phyloP scores from a whole-genome alignment of 495 filamentous ascomycete species.

The Evansstolkia leycettana region DNA sequence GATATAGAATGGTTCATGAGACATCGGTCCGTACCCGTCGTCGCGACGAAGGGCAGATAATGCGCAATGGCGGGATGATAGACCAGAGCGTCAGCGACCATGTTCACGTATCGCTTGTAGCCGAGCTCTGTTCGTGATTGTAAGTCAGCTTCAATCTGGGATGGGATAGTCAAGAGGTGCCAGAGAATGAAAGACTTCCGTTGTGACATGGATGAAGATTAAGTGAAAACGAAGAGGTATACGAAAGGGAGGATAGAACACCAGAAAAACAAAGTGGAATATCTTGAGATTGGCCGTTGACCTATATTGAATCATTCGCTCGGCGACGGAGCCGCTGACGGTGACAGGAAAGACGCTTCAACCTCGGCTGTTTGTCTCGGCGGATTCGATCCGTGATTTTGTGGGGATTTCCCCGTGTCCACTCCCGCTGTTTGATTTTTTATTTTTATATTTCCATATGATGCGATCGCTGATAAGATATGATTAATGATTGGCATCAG shows the following conservation, averaged over 20 bases:
- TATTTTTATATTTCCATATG: no score
- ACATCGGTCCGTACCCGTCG: conserved; percentile 47
- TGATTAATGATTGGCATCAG: no score
- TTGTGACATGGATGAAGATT: conserved; percentile 2
- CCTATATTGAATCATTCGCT: no score
- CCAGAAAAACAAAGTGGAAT: no score
- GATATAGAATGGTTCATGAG: neutral
- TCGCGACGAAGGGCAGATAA: conserved; percentile 88
- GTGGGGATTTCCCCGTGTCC: no score
- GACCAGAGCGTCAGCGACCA: conserved; percentile 88
- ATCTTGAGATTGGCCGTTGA: conserved; percentile 13
- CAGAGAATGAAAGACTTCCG: neutral
- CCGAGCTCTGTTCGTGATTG: neutral
- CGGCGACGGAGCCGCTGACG: conserved; percentile 6
- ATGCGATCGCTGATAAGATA: no score
- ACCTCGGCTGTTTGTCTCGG: conserved; percentile 9
- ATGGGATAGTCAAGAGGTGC: neutral
- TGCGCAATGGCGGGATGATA: conserved; percentile 93
- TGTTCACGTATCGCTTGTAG: conserved; percentile 20
- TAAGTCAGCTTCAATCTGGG: neutral
- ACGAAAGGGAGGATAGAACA: no score
- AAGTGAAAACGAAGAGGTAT: no score
- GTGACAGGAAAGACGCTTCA: neutral
- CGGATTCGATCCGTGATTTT: no score
- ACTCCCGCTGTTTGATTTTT: neutral